Conservation (phyloP, 73 alveolate genomes). For the Paramecium sexaurelia region DNA sequence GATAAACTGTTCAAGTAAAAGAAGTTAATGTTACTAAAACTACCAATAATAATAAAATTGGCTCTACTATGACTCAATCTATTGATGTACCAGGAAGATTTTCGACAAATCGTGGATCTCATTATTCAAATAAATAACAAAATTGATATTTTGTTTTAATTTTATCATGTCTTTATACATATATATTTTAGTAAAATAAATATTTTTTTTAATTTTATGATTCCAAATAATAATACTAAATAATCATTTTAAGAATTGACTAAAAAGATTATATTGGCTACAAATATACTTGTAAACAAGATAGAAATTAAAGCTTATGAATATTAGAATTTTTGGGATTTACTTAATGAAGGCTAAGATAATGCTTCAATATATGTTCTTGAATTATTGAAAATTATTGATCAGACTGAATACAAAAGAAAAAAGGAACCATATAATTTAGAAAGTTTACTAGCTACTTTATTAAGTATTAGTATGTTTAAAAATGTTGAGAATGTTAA, state of each 20-base stretch:
- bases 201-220: background rate
- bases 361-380: slow-evolving; percentile 18
- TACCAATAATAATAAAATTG: background rate
- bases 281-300: background rate
- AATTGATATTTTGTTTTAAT: background rate
- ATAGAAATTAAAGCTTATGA: slow-evolving; percentile 17
- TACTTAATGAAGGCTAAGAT: background rate
- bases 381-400: slow-evolving; percentile 48
- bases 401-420: slow-evolving; percentile 29
- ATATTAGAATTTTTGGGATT: slow-evolving; percentile 43
- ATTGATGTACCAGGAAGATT: background rate
- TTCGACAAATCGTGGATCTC: background rate
- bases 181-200: too few species aligned
- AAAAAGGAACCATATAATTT: slow-evolving; percentile 7
- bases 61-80: background rate
- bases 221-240: slow-evolving; percentile 12
- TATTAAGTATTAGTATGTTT: slow-evolving; percentile 41
- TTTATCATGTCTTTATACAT: background rate
- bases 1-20: background rate
- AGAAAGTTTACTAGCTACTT: slow-evolving; percentile 25
- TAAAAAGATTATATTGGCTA: background rate
- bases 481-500: slow-evolving; percentile 43
- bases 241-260: background rate
- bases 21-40: background rate
- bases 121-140: background rate